Evolutionary conservation across 345 rosid species (phyloP).

Genomic region (Populus nigra): DNA sequence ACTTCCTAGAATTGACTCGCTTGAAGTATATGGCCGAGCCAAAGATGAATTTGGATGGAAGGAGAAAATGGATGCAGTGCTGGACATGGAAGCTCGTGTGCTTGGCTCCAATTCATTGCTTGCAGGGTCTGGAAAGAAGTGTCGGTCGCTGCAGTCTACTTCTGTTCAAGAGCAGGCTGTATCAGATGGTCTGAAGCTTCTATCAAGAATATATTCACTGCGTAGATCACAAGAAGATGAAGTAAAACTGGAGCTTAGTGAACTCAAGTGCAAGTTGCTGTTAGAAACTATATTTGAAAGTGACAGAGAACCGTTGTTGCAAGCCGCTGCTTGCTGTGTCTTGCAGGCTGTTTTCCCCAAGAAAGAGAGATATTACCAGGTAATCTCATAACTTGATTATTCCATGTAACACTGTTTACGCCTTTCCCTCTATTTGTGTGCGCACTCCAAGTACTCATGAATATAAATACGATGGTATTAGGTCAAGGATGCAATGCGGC

Average conservation of each 20-base stretch:
- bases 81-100: conserved; percentile 94
- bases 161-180: conserved; percentile 84
- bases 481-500: conserved; percentile 93
- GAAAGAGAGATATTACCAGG: conserved; percentile 86
- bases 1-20: conserved; percentile 81
- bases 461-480: conserved; percentile 9
- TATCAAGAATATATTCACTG: conserved; percentile 61
- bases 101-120: conserved; percentile 72
- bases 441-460: not conserved
- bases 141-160: conserved; percentile 60
- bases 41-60: conserved; percentile 99
- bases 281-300: conserved; percentile 82
- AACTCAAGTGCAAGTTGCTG: conserved; percentile 75
- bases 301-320: conserved; percentile 83
- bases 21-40: conserved; percentile 94
- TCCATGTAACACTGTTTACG: not conserved
- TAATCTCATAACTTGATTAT: conserved; percentile 21
- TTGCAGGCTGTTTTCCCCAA: conserved; percentile 80
- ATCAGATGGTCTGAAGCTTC: conserved; percentile 86
- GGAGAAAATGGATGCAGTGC: conserved; percentile 85
- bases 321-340: conserved; percentile 84
- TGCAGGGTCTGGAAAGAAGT: conserved; percentile 66
- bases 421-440: not conserved
- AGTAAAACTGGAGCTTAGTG: conserved; percentile 43
- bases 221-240: conserved; percentile 58